These are phyloP conservation scores for Capronia americana DNA, from an alignment of 2,329 filamentous ascomycete species.

Conservation along the genomic window DNA sequence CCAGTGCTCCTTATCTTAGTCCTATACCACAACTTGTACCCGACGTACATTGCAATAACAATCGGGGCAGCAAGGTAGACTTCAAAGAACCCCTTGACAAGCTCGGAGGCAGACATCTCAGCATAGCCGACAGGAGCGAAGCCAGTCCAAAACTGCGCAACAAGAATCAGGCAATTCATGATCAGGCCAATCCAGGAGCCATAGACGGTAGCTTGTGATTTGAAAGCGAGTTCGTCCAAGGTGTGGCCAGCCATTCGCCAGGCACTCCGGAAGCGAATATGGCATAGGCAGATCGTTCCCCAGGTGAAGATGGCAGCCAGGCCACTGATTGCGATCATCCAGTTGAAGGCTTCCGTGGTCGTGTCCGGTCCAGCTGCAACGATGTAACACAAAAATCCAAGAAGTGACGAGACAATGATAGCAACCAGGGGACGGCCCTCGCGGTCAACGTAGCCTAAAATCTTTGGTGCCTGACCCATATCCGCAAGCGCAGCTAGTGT, in stretches of 20 bases:
- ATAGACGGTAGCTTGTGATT: conserved; percentile 64
- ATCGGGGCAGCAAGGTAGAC: conserved; percentile 43
- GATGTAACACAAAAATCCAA: conserved; percentile 80
- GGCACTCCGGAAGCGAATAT: conserved; percentile 70
- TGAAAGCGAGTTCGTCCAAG: conserved; percentile 69
- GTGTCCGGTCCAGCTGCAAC: conserved; percentile 60
- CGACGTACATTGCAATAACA: conserved; percentile 63
- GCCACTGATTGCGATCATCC: conserved; percentile 78
- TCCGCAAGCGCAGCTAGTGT: conserved; percentile 90
- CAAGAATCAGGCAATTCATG: conserved; percentile 61
- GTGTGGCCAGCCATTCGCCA: conserved; percentile 65
- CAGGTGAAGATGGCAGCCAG: conserved; percentile 78
- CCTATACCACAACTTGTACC: conserved; percentile 75
- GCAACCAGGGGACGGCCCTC: conserved; percentile 79
- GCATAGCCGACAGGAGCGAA: conserved; percentile 41
- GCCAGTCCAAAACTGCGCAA: conserved; percentile 57
- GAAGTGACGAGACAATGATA: conserved; percentile 68
- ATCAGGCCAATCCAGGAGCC: conserved; percentile 68
- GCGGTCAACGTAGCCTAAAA: conserved; percentile 81
- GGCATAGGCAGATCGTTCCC: conserved; percentile 69
- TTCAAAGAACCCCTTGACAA: conserved; percentile 42
- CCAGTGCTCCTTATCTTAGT: conserved; percentile 71
- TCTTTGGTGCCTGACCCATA: conserved; percentile 78
- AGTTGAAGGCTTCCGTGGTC: conserved; percentile 67
- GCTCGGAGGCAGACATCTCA: conserved; percentile 37